Percentiles rank a stretch among this genome's conserved stretches.
Conservation (phyloP, 768 basidiomycete genomes). For the Cyathus striatus region DNA sequence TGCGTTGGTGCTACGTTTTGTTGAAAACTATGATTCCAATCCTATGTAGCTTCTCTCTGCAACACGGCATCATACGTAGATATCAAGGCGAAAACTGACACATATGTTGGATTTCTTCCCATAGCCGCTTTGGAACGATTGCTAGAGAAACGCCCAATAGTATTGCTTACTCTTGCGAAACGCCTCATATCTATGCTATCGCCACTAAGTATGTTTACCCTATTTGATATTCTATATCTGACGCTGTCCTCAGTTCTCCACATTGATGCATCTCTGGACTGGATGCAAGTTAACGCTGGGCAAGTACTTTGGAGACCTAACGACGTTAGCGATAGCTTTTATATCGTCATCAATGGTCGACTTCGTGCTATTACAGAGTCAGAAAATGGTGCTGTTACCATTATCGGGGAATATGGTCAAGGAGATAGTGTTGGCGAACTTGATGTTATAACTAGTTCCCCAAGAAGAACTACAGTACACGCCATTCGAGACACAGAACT, state of each 20-base stretch:
- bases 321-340: conserved; percentile 92
- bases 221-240: not conserved
- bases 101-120: conserved; percentile 95
- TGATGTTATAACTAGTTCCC: conserved; percentile 91
- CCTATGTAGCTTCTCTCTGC: conserved; percentile 70
- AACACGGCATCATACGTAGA: conserved; percentile 94
- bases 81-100: conserved; percentile 95
- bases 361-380: conserved; percentile 84
- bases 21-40: conserved; percentile 1
- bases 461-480: conserved; percentile 86
- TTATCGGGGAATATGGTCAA: conserved; percentile 92
- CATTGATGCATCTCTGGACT: conserved; percentile 94
- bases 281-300: conserved; percentile 96
- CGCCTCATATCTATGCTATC: conserved; percentile 93
- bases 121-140: conserved; percentile 84
- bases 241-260: conserved; percentile 64
- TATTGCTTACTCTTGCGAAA: conserved; percentile 91
- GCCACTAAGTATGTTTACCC: conserved; percentile 62
- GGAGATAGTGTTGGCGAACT: conserved; percentile 96
- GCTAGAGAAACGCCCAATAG: conserved; percentile 92
- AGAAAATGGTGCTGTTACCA: conserved; percentile 69
- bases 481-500: conserved; percentile 98
- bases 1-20: conserved; percentile 15
- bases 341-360: conserved; percentile 97
- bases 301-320: conserved; percentile 93